phyloP scores from a whole-genome alignment of 352 stramenopile species.

The Globisporangium viniferum region DNA sequence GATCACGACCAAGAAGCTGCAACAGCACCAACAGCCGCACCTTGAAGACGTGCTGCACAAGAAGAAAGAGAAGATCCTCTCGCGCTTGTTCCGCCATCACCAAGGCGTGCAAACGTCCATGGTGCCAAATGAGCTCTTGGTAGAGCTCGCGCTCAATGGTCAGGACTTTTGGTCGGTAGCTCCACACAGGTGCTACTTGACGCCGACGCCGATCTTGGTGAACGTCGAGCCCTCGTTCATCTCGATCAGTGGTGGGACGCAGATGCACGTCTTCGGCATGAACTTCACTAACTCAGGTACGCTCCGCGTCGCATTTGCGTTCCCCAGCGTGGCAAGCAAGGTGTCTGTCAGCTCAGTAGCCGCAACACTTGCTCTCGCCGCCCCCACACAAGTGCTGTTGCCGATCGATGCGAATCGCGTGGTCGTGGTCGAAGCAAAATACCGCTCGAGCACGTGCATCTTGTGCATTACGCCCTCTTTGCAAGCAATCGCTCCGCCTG shows the following conservation, averaged over 20 bases:
- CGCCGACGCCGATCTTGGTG: constrained; percentile 33
- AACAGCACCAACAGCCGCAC: constrained; percentile 8
- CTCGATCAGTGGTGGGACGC: constrained; percentile 34
- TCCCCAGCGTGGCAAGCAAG: not conserved
- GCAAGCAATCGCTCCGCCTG: constrained; percentile 16
- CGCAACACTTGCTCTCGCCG: not conserved
- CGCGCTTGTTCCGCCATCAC: constrained; percentile 46
- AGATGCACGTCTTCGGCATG: constrained; percentile 38
- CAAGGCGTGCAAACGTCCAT: constrained; percentile 23
- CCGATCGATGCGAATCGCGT: constrained; percentile 39
- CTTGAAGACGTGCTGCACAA: constrained; percentile 14
- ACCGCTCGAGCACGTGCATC: constrained; percentile 39
- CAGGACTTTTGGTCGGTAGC: constrained; percentile 61
- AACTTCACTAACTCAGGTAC: constrained; percentile 47
- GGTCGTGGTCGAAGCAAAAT: constrained; percentile 52
- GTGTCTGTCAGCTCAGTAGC: not conserved
- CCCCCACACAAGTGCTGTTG: constrained; percentile 7
- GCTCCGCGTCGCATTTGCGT: constrained; percentile 47
- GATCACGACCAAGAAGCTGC: constrained; percentile 37
- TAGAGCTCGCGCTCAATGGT: constrained; percentile 61
- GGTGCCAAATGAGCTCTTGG: constrained; percentile 45
- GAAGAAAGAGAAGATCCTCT: constrained; percentile 43
- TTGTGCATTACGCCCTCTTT: constrained; percentile 43
- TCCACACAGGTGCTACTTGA: constrained; percentile 30
- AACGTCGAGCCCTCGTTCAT: constrained; percentile 41